Percentiles rank a stretch among this genome's conserved stretches.
These are phyloP conservation scores for Boletus vermiculosoides DNA, from an alignment of 768 basidiomycete genomes.

Conservation along the genomic window DNA sequence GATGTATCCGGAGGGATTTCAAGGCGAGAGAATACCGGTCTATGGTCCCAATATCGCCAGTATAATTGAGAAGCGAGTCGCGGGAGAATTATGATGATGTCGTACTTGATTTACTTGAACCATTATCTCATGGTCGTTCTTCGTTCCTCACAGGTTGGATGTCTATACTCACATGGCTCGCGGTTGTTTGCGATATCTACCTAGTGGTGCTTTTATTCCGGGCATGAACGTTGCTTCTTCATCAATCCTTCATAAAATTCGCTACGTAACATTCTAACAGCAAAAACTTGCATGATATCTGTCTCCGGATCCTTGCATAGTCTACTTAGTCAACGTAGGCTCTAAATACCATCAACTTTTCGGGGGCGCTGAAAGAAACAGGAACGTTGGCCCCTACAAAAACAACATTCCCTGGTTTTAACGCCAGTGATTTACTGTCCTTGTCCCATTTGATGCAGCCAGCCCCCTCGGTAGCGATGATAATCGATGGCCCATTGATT, in stretches of 20 bases:
- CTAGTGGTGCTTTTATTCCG: not conserved
- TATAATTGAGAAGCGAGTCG: slow-evolving; percentile 69
- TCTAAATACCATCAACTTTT: slow-evolving; percentile 26
- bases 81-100: slow-evolving; percentile 22
- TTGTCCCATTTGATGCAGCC: slow-evolving; percentile 56
- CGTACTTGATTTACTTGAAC: not conserved
- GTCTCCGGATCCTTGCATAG: not conserved
- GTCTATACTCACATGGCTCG: not conserved
- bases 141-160: not conserved
- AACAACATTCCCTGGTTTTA: slow-evolving; percentile 68
- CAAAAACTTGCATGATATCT: not conserved
- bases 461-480: slow-evolving; percentile 69
- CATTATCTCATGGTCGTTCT: not conserved
- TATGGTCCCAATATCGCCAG: slow-evolving; percentile 61
- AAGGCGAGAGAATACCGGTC: slow-evolving; percentile 73
- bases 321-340: slow-evolving; percentile 27
- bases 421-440: slow-evolving; percentile 36
- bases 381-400: slow-evolving; percentile 76
- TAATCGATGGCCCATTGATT: slow-evolving; percentile 82
- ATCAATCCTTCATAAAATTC: not conserved
- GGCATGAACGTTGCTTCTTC: not conserved
- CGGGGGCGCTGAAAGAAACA: slow-evolving; percentile 46
- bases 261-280: not conserved
- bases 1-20: slow-evolving; percentile 83
- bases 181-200: not conserved